phyloP scores from a whole-genome alignment of 1,284 basidiomycete genomes.

The Ceratobasidium sp. region DNA sequence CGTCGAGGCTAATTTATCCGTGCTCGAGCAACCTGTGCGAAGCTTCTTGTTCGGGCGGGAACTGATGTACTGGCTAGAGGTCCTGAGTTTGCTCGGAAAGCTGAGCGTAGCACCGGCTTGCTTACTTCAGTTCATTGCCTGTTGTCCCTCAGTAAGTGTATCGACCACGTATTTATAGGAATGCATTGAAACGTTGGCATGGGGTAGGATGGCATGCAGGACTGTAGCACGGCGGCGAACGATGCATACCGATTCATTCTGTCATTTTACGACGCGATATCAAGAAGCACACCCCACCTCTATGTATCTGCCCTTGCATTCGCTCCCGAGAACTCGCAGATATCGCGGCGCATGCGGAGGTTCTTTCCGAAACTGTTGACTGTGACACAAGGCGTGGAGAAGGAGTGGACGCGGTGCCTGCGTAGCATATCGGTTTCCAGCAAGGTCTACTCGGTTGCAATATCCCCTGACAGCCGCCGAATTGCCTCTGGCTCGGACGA shows the following conservation, averaged over 20 bases:
- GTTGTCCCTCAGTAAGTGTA: background rate
- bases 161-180: no score
- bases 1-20: background rate
- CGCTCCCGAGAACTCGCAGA: background rate
- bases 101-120: background rate
- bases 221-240: background rate
- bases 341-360: background rate
- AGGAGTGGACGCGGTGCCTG: background rate
- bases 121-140: background rate
- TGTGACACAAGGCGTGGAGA: background rate
- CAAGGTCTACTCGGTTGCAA: no score
- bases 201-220: background rate
- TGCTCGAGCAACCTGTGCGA: background rate
- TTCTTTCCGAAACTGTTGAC: background rate
- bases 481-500: background rate
- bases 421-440: background rate
- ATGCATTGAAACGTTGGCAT: no score
- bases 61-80: conserved; percentile 39
- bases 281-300: background rate
- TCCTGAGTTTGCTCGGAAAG: conserved; percentile 18
- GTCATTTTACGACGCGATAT: conserved; percentile 7
- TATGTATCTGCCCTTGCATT: conserved; percentile 9
- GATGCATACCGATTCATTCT: background rate
- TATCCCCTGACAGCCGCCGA: background rate
- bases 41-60: background rate